These are phyloP conservation scores for Erodium texanum DNA, from an alignment of 441 rosid genomes.

Conservation along the genomic window DNA sequence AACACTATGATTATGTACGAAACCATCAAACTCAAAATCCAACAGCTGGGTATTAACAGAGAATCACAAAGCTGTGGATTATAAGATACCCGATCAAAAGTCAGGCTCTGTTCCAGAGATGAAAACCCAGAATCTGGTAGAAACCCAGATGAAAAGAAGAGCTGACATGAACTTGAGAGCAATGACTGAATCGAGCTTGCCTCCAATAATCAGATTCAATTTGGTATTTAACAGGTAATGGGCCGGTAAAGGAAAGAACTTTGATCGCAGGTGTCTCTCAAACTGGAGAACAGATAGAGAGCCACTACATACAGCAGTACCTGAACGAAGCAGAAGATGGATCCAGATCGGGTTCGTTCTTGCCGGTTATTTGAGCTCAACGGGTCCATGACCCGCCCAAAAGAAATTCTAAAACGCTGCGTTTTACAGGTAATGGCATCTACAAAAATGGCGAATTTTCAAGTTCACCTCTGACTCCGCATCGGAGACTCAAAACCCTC, in stretches of 20 bases:
- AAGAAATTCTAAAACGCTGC: conserved; percentile 1
- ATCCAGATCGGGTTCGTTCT: not conserved
- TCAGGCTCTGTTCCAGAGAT: too few relatives aligned
- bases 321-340: not conserved
- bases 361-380: not conserved
- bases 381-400: not conserved
- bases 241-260: not conserved
- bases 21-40: conserved; percentile 14
- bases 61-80: not conserved
- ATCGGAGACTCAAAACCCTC: conserved; percentile 1
- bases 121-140: too few relatives aligned
- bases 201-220: not conserved
- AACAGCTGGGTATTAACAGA: conserved; percentile 13
- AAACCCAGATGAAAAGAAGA: too few relatives aligned
- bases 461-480: not conserved
- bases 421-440: not conserved
- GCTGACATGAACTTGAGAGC: too few relatives aligned
- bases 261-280: not conserved
- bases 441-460: conserved; percentile 4
- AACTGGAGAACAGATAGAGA: not conserved
- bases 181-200: too few relatives aligned
- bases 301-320: not conserved
- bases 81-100: too few relatives aligned
- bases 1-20: not conserved
- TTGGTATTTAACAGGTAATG: too few relatives aligned